phyloP scores from a whole-genome alignment of 2,329 filamentous ascomycete species.

The Cephalotrichum gorgonifer region DNA sequence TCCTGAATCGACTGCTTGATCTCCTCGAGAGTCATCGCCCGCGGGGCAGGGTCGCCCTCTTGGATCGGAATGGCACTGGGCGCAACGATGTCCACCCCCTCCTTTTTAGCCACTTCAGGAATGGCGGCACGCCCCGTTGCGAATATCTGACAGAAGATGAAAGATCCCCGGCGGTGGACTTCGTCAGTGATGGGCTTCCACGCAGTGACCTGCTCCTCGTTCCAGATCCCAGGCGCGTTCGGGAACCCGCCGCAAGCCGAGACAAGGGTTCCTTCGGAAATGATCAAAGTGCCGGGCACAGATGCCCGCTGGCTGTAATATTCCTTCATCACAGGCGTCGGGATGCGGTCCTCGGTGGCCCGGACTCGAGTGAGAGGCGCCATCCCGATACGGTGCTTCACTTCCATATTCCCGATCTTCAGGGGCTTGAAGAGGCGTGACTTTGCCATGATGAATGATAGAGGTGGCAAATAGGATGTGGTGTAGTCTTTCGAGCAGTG shows the following conservation, averaged over 20 bases:
- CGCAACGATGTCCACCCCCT: conserved; percentile 15
- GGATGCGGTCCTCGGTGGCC: conserved; percentile 19
- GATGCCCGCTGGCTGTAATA: conserved; percentile 21
- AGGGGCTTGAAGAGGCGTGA: conserved; percentile 20
- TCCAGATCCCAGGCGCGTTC: conserved; percentile 18
- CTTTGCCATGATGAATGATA: too few species aligned
- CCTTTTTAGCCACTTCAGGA: conserved; percentile 12
- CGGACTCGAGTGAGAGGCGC: conserved; percentile 14
- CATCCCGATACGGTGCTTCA: conserved; percentile 25
- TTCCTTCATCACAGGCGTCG: conserved; percentile 13
- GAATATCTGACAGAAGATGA: conserved; percentile 53
- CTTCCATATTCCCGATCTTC: conserved; percentile 19
- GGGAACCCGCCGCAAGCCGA: conserved; percentile 15
- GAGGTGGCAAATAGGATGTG: too few species aligned
- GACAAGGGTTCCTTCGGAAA: conserved; percentile 20
- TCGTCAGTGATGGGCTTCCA: conserved; percentile 17
- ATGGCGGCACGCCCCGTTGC: conserved; percentile 45
- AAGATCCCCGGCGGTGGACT: conserved; percentile 17
- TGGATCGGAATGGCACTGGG: conserved; percentile 24
- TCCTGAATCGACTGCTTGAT: conserved; percentile 51
- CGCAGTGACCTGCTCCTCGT: conserved; percentile 16
- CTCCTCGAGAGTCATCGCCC: conserved; percentile 52
- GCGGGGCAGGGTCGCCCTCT: conserved; percentile 40
- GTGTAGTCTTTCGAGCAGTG: too few species aligned
- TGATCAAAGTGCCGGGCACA: conserved; percentile 16